Base-by-base conservation (phyloP, 148 eudicot species). In the Fagopyrum tataricum region DNA sequence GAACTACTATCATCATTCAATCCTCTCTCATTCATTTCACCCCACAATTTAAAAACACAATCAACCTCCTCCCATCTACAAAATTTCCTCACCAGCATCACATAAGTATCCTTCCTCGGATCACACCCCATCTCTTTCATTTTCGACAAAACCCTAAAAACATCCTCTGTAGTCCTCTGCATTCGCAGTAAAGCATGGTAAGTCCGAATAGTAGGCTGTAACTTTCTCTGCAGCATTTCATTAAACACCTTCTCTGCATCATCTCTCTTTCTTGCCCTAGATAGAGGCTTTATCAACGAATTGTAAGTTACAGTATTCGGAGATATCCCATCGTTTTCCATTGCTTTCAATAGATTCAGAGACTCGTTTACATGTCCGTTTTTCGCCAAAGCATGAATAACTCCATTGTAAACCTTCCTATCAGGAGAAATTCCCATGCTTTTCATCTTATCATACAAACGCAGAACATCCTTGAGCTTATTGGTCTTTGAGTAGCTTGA, bases 341-440 rank as follows among this genome's bases (percentile, higher is more conserved):
- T 93, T 61, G 83, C 77, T 74, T 77, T 81, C 83, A 93, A 55
- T 39, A 91, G 79, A 73, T 77, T 73, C 37, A 87, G 78, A 8
- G 92, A 91, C 81, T 91, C 96, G 70, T 78, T 83, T 71, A 82
- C 82, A 47, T 68, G 83, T 46, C 85, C 87, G 15, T 81, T 88
- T 73, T 91, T 93, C 18, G 97, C 92, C 73, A 93, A 85, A 61
- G 95, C 92, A 67, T 89, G 89, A 72, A 91, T 84, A 75, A 91
- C 88, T 18, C 87, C 90, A 79, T 93, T 91, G 73, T 91, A 93
- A 51, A 86, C 94, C 81, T 91, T 91, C 81, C 85, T 86, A 81
- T 93, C 98, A 0, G 88, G 92, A 52, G 73, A 76, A 78, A 93
- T 81, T 72, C 81, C 83, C 76, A 72, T 61, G 62, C 73, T 80